Conservation (phyloP, 768 basidiomycete genomes). For the Lactarius evosmus region DNA sequence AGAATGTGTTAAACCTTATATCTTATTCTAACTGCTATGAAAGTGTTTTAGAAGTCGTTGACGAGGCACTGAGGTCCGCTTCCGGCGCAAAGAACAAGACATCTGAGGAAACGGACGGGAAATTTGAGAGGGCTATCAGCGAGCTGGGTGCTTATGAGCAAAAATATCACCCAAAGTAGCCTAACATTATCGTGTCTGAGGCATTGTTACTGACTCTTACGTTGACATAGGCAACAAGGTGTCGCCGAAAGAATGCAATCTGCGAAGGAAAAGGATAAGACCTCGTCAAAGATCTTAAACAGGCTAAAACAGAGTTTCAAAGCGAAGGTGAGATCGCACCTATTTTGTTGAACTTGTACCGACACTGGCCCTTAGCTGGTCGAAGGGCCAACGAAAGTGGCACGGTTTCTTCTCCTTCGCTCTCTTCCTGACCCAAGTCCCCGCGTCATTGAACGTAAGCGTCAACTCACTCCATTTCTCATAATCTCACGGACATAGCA, state of each 20-base stretch:
- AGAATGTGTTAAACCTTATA: neutral
- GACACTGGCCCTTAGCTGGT: neutral
- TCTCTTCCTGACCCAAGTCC: neutral
- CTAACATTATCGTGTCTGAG: neutral
- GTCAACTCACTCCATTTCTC: neutral
- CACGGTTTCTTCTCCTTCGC: conserved; percentile 1
- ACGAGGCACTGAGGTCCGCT: conserved; percentile 4
- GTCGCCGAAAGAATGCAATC: neutral
- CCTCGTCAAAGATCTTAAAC: neutral
- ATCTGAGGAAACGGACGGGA: neutral
- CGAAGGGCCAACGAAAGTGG: conserved; percentile 2
- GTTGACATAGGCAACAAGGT: neutral
- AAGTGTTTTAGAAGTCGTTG: conserved; percentile 1
- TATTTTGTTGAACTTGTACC: neutral
- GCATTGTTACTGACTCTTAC: neutral
- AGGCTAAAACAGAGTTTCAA: neutral
- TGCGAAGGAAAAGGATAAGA: neutral
- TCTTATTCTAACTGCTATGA: neutral
- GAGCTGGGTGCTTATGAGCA: neutral
- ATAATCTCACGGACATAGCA: neutral
- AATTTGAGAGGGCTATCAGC: neutral
- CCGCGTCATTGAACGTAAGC: conserved; percentile 7
- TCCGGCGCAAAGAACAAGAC: neutral
- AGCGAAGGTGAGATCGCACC: neutral
- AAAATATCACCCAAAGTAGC: neutral